phyloP scores from a whole-genome alignment of 225 moss, liverwort and hornwort species.

The Marchantia polymorpha region DNA sequence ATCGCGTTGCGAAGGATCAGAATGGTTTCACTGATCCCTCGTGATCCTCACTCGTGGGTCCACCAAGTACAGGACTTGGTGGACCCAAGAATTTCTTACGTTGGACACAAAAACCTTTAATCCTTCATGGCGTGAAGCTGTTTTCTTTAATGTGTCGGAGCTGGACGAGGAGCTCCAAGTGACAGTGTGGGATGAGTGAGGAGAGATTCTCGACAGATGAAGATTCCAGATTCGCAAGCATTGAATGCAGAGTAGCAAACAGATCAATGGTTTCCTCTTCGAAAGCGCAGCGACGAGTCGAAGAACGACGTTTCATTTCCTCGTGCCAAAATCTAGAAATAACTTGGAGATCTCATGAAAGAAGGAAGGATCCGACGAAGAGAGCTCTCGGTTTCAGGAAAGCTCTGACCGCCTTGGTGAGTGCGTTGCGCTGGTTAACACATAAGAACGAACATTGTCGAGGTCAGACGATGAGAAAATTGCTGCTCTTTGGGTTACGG shows the following conservation, averaged over 20 bases:
- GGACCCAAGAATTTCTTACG: too few species aligned
- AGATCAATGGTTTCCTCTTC: conserved; percentile 57
- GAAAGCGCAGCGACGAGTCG: conserved; percentile 63
- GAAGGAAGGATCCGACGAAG: conserved; percentile 42
- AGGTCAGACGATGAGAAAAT: conserved; percentile 75
- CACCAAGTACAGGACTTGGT: conserved; percentile 72
- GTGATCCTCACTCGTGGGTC: conserved; percentile 69
- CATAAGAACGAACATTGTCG: conserved; percentile 61
- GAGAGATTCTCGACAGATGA: conserved; percentile 66
- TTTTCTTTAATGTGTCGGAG: conserved; percentile 79
- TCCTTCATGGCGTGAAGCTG: conserved; percentile 84
- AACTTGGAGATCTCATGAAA: neutral
- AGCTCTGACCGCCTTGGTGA: conserved; percentile 71
- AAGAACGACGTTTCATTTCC: conserved; percentile 50
- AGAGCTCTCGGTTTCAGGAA: conserved; percentile 60
- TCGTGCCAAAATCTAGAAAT: neutral
- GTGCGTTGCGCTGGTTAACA: conserved; percentile 61
- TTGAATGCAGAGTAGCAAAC: conserved; percentile 62
- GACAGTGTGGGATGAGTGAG: conserved; percentile 78
- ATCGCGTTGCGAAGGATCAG: conserved; percentile 53
- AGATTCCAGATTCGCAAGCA: conserved; percentile 50
- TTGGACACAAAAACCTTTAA: conserved; percentile 73
- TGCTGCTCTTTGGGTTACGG: conserved; percentile 48
- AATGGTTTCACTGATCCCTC: conserved; percentile 85
- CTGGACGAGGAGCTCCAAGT: conserved; percentile 68